phyloP scores from a whole-genome alignment of 805 yeast species.

The Blastobotrys parvus region DNA sequence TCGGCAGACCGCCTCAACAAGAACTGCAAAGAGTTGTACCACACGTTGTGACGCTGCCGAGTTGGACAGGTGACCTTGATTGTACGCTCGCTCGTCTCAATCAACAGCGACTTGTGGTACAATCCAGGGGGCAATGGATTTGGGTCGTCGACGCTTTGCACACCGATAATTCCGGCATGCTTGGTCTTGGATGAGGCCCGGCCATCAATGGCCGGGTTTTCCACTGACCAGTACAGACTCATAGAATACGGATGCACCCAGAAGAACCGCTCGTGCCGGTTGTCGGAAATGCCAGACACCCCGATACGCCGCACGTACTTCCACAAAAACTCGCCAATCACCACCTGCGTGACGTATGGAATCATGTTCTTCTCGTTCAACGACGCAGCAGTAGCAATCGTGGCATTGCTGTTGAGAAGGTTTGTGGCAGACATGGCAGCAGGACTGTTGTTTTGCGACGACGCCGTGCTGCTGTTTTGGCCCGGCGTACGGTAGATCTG shows the following conservation, averaged over 20 bases:
- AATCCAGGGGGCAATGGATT: constrained; percentile 87
- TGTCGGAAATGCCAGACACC: constrained; percentile 53
- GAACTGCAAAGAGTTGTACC: constrained; percentile 80
- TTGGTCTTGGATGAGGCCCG: constrained; percentile 40
- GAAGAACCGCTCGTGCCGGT: constrained; percentile 84
- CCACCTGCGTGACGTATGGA: constrained; percentile 84
- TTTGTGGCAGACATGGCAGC: not conserved
- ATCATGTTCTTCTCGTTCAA: constrained; percentile 50
- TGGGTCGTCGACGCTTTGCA: constrained; percentile 72
- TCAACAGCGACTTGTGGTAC: constrained; percentile 73
- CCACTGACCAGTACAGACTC: constrained; percentile 81
- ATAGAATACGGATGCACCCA: constrained; percentile 95
- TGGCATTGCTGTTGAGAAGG: constrained; percentile 13
- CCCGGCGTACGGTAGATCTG: not conserved
- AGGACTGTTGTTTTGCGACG: not conserved
- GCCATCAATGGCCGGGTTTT: constrained; percentile 71
- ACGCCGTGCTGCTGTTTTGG: not conserved
- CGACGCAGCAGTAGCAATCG: constrained; percentile 15
- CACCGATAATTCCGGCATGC: constrained; percentile 71
- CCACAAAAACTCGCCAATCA: constrained; percentile 83
- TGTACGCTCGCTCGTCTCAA: constrained; percentile 57
- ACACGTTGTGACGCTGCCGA: constrained; percentile 77
- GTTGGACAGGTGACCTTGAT: constrained; percentile 82
- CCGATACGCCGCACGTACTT: constrained; percentile 79
- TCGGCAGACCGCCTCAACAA: constrained; percentile 40